Conservation (phyloP, 208 protist species). For the Borovskyia barvae region DNA sequence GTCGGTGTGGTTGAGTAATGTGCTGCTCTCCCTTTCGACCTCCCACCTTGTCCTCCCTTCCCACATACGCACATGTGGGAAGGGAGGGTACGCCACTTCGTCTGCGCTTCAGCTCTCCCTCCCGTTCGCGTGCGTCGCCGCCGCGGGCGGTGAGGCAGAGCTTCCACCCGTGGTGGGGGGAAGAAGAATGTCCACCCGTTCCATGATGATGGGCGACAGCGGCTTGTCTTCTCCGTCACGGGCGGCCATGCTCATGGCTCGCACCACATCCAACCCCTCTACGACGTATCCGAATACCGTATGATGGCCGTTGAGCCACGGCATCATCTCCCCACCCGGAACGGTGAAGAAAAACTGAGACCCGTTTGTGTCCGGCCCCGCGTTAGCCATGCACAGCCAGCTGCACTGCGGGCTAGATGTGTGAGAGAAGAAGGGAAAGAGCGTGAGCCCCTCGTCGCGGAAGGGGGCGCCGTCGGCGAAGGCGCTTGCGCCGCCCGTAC, state of each 20-base stretch:
- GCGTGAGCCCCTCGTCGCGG: conserved; percentile 85
- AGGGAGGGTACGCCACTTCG: no score
- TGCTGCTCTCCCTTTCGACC: no score
- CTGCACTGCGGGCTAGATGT: conserved; percentile 27
- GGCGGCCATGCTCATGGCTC: conserved; percentile 36
- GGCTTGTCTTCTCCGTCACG: conserved; percentile 50
- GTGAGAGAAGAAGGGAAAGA: conserved; percentile 64
- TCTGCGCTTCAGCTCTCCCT: no score
- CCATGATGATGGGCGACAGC: conserved; percentile 54
- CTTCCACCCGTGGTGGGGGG: no score
- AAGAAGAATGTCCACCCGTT: conserved; percentile 46
- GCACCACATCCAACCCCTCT: conserved; percentile 61
- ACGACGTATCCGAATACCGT: conserved; percentile 93
- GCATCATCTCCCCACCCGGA: conserved; percentile 37
- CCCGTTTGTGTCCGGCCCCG: conserved; percentile 83
- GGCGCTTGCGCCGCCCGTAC: conserved; percentile 88
- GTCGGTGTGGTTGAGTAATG: no score
- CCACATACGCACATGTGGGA: no score
- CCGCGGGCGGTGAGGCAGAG: no score
- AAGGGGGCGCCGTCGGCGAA: conserved; percentile 89
- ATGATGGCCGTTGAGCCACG: conserved; percentile 92
- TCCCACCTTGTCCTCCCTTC: no score
- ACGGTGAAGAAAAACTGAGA: conserved; percentile 91
- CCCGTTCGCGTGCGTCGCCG: no score
- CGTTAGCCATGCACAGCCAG: conserved; percentile 88